Percentiles rank a stretch among this genome's conserved stretches.
These are phyloP conservation scores for Amorphotheca resinae DNA, from an alignment of 495 filamentous ascomycete species.

Conservation along the genomic window DNA sequence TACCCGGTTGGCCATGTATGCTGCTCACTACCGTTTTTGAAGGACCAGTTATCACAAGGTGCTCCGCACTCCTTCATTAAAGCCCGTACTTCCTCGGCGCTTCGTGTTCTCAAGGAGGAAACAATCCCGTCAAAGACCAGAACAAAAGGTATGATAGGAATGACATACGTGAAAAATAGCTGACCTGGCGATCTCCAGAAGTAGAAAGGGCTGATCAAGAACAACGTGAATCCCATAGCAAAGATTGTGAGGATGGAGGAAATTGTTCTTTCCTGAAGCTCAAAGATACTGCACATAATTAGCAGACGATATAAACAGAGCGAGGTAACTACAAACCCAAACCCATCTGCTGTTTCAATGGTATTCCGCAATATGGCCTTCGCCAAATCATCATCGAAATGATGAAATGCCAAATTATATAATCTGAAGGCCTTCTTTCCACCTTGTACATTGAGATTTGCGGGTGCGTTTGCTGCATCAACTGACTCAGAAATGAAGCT, in stretches of 20 bases:
- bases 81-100: constrained; percentile 45
- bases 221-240: constrained; percentile 39
- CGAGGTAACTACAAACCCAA: constrained; percentile 33
- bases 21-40: constrained; percentile 36
- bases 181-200: constrained; percentile 46
- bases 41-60: constrained; percentile 36
- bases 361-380: constrained; percentile 46
- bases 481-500: constrained; percentile 43
- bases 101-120: constrained; percentile 51
- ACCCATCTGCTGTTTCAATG: constrained; percentile 47
- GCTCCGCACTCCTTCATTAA: constrained; percentile 40
- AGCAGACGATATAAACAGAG: not conserved
- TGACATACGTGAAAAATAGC: constrained; percentile 49
- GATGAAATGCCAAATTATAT: constrained; percentile 66
- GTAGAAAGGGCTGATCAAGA: constrained; percentile 44
- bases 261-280: constrained; percentile 51
- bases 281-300: constrained; percentile 44
- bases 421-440: constrained; percentile 43
- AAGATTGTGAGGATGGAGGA: constrained; percentile 40
- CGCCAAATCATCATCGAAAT: constrained; percentile 55
- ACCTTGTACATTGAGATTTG: constrained; percentile 25
- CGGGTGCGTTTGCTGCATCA: constrained; percentile 46
- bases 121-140: constrained; percentile 55
- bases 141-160: constrained; percentile 52
- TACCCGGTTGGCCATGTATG: constrained; percentile 38